Base-by-base conservation (phyloP, 1,139 yeast genomes). In the Kodamaea derodonti region DNA sequence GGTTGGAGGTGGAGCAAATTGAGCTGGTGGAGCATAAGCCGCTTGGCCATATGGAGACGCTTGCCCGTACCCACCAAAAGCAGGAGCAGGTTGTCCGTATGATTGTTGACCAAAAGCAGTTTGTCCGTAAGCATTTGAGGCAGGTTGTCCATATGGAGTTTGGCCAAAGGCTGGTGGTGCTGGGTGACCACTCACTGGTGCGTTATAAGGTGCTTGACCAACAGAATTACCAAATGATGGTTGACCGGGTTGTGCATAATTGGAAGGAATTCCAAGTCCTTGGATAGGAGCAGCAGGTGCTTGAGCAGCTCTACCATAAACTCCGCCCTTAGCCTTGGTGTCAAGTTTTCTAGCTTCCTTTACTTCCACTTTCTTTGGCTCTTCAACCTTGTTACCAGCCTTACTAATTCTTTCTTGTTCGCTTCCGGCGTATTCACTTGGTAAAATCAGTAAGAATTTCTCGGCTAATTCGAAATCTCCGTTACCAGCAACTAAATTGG, bases 381-480 rank as follows among this genome's bases (percentile, higher is more conserved):
- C 22, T 9, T 33, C 11, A 18, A 24, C 34, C 40, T 31, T 25
- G 14, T 54, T 55, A 4, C 56, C 45, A 7, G 95, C 95, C 48
- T 77, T 80, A 29, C 69, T 49, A 27, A 90, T 82, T 51, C 97
- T 80, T 45, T 86, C 94, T 58, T 80, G 84, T 51, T 86, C 95
- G 30, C 75, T 59, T 4, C 68, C 72, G 14, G 64, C 71, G 36
- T 65, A 57, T 35, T 78, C 82, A 20, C 54, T 55, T 7, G 97
- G 95, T 45, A 90, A 68, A 41, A 83, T 69, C 35, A 71, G 69
- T 49, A 90, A 72, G 48, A 85, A 78, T 44, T 72, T 75, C 43
- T 71, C 75, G 3, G 97, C 97, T 46, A 92, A 65, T 13, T 82
- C 95, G 49, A 86, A 80, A 43, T 85, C 81, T 17, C 97, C 97